phyloP scores from a whole-genome alignment of 257 asterid genomes.

The Lycium barbarum region DNA sequence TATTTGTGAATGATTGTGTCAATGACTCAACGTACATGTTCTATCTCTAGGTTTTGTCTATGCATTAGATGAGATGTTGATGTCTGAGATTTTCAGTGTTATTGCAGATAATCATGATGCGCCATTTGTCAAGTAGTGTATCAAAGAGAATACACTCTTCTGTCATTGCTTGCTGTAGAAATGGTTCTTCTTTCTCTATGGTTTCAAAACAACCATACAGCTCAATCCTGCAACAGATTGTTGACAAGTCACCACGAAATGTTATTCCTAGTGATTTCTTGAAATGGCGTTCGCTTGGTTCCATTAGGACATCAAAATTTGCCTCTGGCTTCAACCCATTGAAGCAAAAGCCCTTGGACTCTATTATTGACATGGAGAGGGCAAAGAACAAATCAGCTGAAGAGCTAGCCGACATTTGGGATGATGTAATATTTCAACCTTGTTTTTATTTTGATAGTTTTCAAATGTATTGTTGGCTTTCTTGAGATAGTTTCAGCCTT shows the following conservation, averaged over 20 bases:
- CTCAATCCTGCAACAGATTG: conserved; percentile 42
- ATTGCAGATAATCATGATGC: conserved; percentile 58
- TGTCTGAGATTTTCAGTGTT: conserved; percentile 17
- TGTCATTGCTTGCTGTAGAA: conserved; percentile 31
- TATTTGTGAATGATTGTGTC: conserved; percentile 5
- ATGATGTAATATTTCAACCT: conserved; percentile 64
- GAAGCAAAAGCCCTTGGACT: conserved; percentile 70
- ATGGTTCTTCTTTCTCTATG: conserved; percentile 35
- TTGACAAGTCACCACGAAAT: conserved; percentile 41
- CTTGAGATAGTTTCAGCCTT: not conserved
- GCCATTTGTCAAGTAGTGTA: conserved; percentile 44
- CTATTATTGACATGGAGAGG: conserved; percentile 77
- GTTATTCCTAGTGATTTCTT: conserved; percentile 47
- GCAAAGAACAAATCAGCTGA: conserved; percentile 75
- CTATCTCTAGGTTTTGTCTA: conserved; percentile 14
- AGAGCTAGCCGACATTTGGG: conserved; percentile 86
- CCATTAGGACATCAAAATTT: conserved; percentile 64
- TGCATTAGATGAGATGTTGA: conserved; percentile 16
- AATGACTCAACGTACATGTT: conserved; percentile 13
- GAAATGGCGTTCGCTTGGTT: conserved; percentile 58
- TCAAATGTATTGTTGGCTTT: conserved; percentile 20
- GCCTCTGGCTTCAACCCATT: conserved; percentile 82
- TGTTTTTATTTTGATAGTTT: conserved; percentile 10
- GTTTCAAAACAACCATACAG: conserved; percentile 37
- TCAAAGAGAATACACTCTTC: conserved; percentile 49